These are phyloP conservation scores for Tetratostichococcus sp. DNA, from an alignment of 139 green algal species.

Conservation along the genomic window DNA sequence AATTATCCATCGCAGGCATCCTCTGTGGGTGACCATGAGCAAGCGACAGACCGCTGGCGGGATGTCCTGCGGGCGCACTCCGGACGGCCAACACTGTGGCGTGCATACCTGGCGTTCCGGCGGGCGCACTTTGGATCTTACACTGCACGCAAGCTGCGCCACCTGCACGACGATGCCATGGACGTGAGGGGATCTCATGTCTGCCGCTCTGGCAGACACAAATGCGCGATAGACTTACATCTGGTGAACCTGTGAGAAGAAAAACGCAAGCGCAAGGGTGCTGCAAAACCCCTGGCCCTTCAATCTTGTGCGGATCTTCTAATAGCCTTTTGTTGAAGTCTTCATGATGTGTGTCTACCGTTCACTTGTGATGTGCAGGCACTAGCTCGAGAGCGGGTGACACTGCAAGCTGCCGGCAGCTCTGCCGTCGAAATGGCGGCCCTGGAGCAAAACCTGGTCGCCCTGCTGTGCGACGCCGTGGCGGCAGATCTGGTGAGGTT, in stretches of 20 bases:
- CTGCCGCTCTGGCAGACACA: too few relatives aligned
- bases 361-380: slow-evolving; percentile 25
- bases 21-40: slow-evolving; percentile 8
- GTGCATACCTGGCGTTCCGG: slow-evolving; percentile 45
- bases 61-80: slow-evolving; percentile 39
- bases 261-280: too few relatives aligned
- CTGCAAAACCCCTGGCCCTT: too few relatives aligned
- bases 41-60: slow-evolving; percentile 39
- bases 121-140: slow-evolving; percentile 41
- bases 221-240: too few relatives aligned
- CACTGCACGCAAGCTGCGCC: slow-evolving; percentile 15
- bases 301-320: too few relatives aligned
- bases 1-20: slow-evolving; percentile 4
- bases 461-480: slow-evolving; percentile 25
- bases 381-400: slow-evolving; percentile 22
- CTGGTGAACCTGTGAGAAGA: too few relatives aligned
- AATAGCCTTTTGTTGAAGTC: too few relatives aligned
- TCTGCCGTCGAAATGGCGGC: slow-evolving; percentile 2
- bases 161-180: slow-evolving; percentile 22
- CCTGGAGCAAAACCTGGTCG: slow-evolving; percentile 34
- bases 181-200: slow-evolving; percentile 29
- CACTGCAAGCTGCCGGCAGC: slow-evolving; percentile 13
- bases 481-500: slow-evolving; percentile 43
- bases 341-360: too few relatives aligned
- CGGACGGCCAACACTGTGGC: slow-evolving; percentile 53